phyloP scores from a whole-genome alignment of 129 eudicot genomes.

The Arctium minus region DNA sequence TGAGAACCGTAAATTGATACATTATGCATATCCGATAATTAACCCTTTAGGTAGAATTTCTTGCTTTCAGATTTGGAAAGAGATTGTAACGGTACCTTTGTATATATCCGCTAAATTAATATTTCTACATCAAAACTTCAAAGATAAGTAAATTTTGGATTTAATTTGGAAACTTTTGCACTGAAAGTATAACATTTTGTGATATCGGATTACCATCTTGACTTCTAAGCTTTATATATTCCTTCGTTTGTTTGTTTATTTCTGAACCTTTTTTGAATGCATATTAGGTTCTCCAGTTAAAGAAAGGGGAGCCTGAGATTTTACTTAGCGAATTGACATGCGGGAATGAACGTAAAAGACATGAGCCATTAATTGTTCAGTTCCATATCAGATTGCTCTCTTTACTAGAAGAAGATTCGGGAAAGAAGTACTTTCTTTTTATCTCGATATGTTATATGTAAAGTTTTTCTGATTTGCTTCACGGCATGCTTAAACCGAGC shows the following conservation, averaged over 20 bases:
- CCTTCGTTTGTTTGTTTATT: background rate
- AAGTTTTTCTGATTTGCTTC: conserved; percentile 13
- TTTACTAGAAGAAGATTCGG: conserved; percentile 33
- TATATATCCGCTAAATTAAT: background rate
- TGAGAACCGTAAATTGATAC: background rate
- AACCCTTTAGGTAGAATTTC: background rate
- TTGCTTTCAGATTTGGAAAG: conserved; percentile 9
- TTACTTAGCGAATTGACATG: conserved; percentile 39
- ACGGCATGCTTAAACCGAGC: background rate
- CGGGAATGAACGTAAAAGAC: conserved; percentile 16
- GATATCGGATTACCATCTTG: background rate
- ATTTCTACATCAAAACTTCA: background rate
- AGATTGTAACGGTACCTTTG: background rate
- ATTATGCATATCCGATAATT: background rate
- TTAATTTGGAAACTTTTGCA: conserved; percentile 8
- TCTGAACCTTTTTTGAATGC: background rate
- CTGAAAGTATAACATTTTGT: background rate
- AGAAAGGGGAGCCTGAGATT: conserved; percentile 40
- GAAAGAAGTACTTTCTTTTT: conserved; percentile 31
- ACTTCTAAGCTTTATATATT: background rate
- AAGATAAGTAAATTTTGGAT: background rate
- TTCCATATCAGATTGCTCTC: conserved; percentile 49
- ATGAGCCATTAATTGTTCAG: conserved; percentile 24
- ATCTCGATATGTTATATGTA: background rate
- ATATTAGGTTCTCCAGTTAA: conserved; percentile 45